These are phyloP conservation scores for Ustilago nuda DNA, from an alignment of 1,284 basidiomycete species.

Conservation along the genomic window DNA sequence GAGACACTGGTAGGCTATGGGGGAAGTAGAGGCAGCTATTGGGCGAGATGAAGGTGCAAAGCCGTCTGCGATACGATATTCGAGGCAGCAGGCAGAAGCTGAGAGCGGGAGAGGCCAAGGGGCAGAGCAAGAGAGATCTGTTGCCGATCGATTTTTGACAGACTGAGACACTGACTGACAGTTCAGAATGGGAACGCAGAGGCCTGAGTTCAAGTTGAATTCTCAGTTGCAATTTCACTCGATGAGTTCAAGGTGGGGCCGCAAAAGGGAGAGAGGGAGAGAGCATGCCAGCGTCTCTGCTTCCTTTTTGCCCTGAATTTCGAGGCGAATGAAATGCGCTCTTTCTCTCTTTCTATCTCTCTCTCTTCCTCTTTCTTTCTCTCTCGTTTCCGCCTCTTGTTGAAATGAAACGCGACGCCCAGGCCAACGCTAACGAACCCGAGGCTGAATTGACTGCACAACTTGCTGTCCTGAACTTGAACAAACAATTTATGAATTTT, in stretches of 20 bases:
- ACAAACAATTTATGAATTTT: neutral
- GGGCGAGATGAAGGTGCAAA: slow-evolving; percentile 25
- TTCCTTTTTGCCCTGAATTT: too few species aligned
- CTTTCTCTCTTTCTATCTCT: too few species aligned
- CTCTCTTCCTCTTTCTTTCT: neutral
- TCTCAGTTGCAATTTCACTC: too few species aligned
- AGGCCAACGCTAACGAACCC: neutral
- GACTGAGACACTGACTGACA: neutral
- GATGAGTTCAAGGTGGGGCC: too few species aligned
- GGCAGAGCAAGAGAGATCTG: neutral
- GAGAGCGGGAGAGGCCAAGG: neutral
- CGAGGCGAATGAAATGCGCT: too few species aligned
- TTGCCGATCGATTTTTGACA: neutral
- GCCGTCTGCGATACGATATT: neutral
- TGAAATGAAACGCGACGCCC: slow-evolving; percentile 1
- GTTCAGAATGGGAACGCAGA: neutral
- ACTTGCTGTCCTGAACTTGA: neutral
- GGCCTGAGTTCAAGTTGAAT: too few species aligned
- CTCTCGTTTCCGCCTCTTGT: neutral
- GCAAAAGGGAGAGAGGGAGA: too few species aligned
- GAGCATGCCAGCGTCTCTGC: too few species aligned
- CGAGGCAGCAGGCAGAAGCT: slow-evolving; percentile 3
- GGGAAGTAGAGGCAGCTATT: neutral
- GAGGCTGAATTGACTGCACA: neutral
- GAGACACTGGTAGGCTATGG: neutral